Base-by-base conservation (phyloP, 331 rosid species). In the Quercus phellos region DNA sequence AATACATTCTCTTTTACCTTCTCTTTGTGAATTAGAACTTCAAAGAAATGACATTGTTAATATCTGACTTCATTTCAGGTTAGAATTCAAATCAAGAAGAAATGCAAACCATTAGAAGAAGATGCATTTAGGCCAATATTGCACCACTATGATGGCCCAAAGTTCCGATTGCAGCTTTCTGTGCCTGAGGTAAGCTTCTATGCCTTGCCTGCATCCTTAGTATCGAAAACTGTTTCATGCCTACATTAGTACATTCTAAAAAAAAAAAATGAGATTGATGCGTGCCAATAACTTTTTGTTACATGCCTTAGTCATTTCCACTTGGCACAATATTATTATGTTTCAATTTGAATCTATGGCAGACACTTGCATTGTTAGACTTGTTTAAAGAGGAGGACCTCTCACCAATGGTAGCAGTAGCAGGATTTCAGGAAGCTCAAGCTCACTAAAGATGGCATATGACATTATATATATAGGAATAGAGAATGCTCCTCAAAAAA, bases 61-160 rank as follows among this genome's bases (percentile, higher is more conserved):
- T 26, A 5, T 29, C 38, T 32, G 26, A 16, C 21, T 29, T 22
- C 17, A 18, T 55, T 56, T 56, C 74, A 79, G 83, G 75, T 80
- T 66, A 42, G 32, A 75, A 80, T 43, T 50, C 54, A 32, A 68
- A 60, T 70, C 51, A 80, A 75, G 79, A 61, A 56, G 68, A 74
- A 22, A 1, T 68, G 72, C 75, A 80, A 75, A 16, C 76, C 84
- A 56, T 55, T 80, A 6, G 72, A 74, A 43, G 76, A 74, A 27
- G 84, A 80, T 56, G 80, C 79, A 10, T 80, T 80, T 58, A 80
- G 76, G 60, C 84, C 76, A 35, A 50, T 80, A 12, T 61, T 74
- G 4, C n/a, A 74, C 72, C 84, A 80, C 55, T 80, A 80, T 53
- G 84, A 80, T 29, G 84, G 80, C 59, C 84, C 76, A 21, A 80